Evolutionary conservation across 2,329 filamentous ascomycete genomes (phyloP).

Genomic region (Stenocarpella maydis): DNA sequence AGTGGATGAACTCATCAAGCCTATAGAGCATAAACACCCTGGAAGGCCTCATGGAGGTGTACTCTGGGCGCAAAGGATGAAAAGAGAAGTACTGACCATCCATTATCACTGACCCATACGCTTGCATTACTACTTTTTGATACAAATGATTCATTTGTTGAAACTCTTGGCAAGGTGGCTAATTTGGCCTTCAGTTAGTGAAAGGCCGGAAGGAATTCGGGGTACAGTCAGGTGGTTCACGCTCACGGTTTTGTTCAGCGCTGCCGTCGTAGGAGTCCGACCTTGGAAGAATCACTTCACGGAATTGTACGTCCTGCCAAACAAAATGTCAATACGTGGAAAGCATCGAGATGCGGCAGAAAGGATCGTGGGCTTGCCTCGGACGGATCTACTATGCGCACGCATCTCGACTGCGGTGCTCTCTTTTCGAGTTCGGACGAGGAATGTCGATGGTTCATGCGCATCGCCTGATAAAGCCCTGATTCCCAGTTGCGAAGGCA

Average conservation of each 20-base stretch:
- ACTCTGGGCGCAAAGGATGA: not conserved
- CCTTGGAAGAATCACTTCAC: constrained; percentile 23
- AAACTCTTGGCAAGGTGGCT: not conserved
- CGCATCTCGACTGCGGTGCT: not conserved
- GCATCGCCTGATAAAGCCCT: constrained; percentile 15
- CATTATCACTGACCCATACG: constrained; percentile 21
- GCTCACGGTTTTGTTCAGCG: constrained; percentile 29
- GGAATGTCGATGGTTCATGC: constrained; percentile 1
- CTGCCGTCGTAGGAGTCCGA: constrained; percentile 31
- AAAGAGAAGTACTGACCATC: constrained; percentile 14
- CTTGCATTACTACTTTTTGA: constrained; percentile 20
- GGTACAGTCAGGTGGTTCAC: not conserved
- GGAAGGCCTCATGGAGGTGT: not conserved
- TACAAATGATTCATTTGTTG: not conserved
- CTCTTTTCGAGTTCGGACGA: constrained; percentile 6
- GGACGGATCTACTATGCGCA: constrained; percentile 4
- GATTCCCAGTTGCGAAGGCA: constrained; percentile 25
- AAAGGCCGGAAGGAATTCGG: not conserved
- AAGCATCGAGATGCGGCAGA: not conserved
- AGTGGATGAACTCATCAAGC: too few relatives aligned
- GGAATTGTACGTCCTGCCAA: constrained; percentile 17
- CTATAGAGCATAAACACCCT: not conserved
- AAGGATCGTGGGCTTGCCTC: not conserved
- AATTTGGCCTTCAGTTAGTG: not conserved
- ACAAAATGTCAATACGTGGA: not conserved